These are phyloP conservation scores for Jamesozyma spencerorum DNA, from an alignment of 805 yeast species.

Conservation along the genomic window DNA sequence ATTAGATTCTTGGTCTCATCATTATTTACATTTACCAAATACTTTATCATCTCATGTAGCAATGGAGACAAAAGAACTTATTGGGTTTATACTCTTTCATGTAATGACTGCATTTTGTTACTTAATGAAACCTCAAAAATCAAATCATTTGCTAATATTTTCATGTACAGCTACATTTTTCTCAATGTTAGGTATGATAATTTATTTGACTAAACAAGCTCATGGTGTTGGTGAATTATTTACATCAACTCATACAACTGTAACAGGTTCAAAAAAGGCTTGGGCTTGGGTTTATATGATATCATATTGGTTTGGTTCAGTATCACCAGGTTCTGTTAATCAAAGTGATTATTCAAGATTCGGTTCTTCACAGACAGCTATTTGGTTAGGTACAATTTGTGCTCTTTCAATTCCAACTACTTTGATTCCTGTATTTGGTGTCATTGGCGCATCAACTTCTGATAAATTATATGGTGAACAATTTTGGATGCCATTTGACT, in stretches of 20 bases:
- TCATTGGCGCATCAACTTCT: slow-evolving; percentile 35
- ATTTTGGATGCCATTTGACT: slow-evolving; percentile 33
- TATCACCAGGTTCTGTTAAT: slow-evolving; percentile 34
- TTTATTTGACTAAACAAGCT: slow-evolving; percentile 28
- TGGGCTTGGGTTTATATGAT: slow-evolving; percentile 38
- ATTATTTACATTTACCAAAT: slow-evolving; percentile 29
- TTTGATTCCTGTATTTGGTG: slow-evolving; percentile 36
- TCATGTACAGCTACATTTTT: slow-evolving; percentile 32
- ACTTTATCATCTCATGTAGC: slow-evolving; percentile 27
- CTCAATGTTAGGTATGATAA: slow-evolving; percentile 35
- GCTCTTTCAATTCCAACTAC: slow-evolving; percentile 33
- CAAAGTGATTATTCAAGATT: slow-evolving; percentile 36
- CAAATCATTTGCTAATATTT: slow-evolving; percentile 31
- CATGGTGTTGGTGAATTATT: slow-evolving; percentile 32
- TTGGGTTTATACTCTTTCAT: slow-evolving; percentile 37
- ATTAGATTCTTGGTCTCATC: slow-evolving; percentile 34
- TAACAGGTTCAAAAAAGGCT: slow-evolving; percentile 31
- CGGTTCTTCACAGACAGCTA: slow-evolving; percentile 27
- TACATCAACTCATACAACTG: slow-evolving; percentile 21
- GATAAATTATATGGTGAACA: slow-evolving; percentile 29
- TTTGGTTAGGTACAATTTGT: slow-evolving; percentile 28
- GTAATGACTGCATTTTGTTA: slow-evolving; percentile 35
- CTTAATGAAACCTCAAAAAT: slow-evolving; percentile 36
- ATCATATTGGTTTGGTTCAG: slow-evolving; percentile 35
- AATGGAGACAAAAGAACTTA: slow-evolving; percentile 31